A percentile compares a stretch with the other conserved stretches of the same genome.
Conservation (phyloP, 257 asterid species). For the Coffea eugenioides region DNA sequence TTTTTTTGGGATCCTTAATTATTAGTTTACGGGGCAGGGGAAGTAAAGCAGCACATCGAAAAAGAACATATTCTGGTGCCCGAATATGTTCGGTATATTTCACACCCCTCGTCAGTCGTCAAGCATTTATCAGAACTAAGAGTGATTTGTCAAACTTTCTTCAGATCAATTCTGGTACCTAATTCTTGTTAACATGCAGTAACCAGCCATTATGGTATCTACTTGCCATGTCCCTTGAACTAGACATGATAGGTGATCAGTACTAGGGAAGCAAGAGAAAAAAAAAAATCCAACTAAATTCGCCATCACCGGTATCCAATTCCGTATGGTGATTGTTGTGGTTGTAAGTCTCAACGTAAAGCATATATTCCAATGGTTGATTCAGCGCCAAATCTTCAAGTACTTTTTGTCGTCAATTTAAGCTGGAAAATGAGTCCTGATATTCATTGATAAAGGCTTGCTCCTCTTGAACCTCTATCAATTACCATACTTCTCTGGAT, state of each 20-base stretch:
- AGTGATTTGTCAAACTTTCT: background rate
- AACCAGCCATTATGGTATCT: background rate
- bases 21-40: background rate
- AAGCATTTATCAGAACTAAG: background rate
- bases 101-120: background rate
- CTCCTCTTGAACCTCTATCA: too few species aligned
- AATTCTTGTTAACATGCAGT: background rate
- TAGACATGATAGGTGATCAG: background rate
- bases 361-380: conserved; percentile 14
- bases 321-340: background rate
- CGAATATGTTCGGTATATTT: background rate
- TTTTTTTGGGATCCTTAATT: too few species aligned
- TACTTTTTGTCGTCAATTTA: background rate
- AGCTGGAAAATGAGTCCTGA: background rate
- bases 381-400: background rate
- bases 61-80: background rate
- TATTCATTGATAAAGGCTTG: background rate
- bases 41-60: background rate
- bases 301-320: conserved; percentile 7
- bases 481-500: background rate
- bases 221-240: background rate
- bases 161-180: background rate
- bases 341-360: background rate
- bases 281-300: conserved; percentile 4
- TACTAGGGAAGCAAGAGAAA: background rate